Evolutionary conservation across 1,284 basidiomycete genomes (phyloP).

Genomic region (Ganoderma resinaceum): DNA sequence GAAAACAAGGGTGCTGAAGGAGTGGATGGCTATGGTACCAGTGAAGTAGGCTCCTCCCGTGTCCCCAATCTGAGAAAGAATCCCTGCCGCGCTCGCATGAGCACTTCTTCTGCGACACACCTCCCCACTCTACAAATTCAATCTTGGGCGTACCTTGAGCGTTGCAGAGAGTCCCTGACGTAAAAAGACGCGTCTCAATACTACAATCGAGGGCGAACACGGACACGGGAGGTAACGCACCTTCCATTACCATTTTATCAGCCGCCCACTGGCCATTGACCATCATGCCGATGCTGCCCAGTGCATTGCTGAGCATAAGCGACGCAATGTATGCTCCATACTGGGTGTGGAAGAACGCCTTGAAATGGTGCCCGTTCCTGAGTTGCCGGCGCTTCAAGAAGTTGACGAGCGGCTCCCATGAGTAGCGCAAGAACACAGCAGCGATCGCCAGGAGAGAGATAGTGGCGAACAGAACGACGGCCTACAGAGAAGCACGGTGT

Average conservation of each 20-base stretch:
- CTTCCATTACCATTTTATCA: slow-evolving; percentile 52
- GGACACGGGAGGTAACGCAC: slow-evolving; percentile 43
- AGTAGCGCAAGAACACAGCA: slow-evolving; percentile 51
- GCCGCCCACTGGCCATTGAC: slow-evolving; percentile 55
- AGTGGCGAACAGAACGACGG: slow-evolving; percentile 59
- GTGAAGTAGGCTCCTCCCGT: slow-evolving; percentile 71
- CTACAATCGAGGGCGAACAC: no score
- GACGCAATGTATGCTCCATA: slow-evolving; percentile 71
- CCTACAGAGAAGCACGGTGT: slow-evolving; percentile 39
- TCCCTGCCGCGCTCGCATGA: slow-evolving; percentile 31
- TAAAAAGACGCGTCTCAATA: not conserved
- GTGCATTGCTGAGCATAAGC: slow-evolving; percentile 63
- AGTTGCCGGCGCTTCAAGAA: slow-evolving; percentile 31
- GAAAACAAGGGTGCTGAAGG: slow-evolving; percentile 69
- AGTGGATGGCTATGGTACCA: slow-evolving; percentile 68
- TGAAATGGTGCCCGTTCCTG: slow-evolving; percentile 45
- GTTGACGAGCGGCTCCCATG: slow-evolving; percentile 48
- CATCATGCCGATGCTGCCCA: slow-evolving; percentile 59
- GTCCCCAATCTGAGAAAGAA: slow-evolving; percentile 68
- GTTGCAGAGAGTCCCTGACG: slow-evolving; percentile 49
- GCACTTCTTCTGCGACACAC: not conserved
- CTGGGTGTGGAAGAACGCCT: slow-evolving; percentile 72
- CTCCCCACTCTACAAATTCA: not conserved
- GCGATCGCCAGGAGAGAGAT: slow-evolving; percentile 58
- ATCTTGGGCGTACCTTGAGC: slow-evolving; percentile 57